These are phyloP conservation scores for Panellus pusillus DNA, from an alignment of 768 basidiomycete species.

Conservation along the genomic window DNA sequence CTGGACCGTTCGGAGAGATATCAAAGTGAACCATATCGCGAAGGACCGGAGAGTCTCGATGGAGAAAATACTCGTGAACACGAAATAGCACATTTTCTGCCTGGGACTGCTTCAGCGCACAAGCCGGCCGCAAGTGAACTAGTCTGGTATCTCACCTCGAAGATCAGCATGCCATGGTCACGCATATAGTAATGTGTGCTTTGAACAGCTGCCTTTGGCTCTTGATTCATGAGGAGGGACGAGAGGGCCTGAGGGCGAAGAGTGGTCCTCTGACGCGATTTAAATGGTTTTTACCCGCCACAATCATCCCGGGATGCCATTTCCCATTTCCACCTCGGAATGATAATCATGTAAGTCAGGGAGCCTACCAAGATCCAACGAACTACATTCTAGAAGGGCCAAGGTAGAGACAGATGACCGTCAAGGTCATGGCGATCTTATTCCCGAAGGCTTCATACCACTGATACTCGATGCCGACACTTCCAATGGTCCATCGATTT, in stretches of 20 bases:
- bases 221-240: slow-evolving; percentile 11
- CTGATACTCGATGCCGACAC: too few species aligned
- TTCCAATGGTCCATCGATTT: too few species aligned
- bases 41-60: slow-evolving; percentile 38
- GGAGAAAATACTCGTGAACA: slow-evolving; percentile 36
- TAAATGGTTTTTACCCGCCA: too few species aligned
- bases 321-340: not conserved
- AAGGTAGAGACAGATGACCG: too few species aligned
- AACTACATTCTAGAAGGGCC: too few species aligned
- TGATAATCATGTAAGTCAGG: not conserved
- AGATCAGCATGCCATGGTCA: slow-evolving; percentile 22
- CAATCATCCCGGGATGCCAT: too few species aligned
- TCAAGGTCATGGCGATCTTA: too few species aligned
- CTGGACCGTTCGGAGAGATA: slow-evolving; percentile 19
- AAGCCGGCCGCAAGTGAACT: not conserved
- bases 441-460: too few species aligned
- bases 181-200: slow-evolving; percentile 21
- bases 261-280: too few species aligned
- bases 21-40: slow-evolving; percentile 30
- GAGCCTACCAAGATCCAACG: too few species aligned
- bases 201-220: slow-evolving; percentile 14
- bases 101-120: slow-evolving; percentile 19
- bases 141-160: slow-evolving; percentile 2
- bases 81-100: slow-evolving; percentile 35
- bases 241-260: not conserved